These are phyloP conservation scores for Hypholoma sublateritium DNA, from an alignment of 768 basidiomycete genomes.

Conservation along the genomic window DNA sequence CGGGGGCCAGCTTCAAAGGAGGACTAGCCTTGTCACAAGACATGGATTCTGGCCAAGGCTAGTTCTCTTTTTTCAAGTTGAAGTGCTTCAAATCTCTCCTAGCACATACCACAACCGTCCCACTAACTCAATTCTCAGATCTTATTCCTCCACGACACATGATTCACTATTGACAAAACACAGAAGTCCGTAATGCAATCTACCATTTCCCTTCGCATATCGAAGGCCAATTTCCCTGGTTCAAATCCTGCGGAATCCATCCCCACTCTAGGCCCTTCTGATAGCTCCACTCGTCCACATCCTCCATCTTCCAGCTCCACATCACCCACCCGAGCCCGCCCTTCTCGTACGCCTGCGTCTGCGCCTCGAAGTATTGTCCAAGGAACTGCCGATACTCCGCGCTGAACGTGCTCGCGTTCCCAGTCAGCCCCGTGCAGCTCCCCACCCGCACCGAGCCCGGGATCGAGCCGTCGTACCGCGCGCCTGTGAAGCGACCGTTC, in stretches of 20 bases:
- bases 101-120: too few relatives aligned
- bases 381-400: conserved; percentile 77
- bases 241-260: conserved; percentile 74
- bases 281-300: conserved; percentile 89
- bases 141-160: too few relatives aligned
- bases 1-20: too few relatives aligned
- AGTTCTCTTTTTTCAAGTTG: too few relatives aligned
- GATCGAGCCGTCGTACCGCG: conserved; percentile 64
- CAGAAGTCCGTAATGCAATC: too few relatives aligned
- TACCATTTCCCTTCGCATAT: conserved; percentile 11
- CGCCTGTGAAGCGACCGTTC: conserved; percentile 74
- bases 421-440: conserved; percentile 70
- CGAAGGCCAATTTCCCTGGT: conserved; percentile 45
- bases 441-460: conserved; percentile 64
- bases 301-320: conserved; percentile 85
- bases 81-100: too few relatives aligned
- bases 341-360: conserved; percentile 69
- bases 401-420: conserved; percentile 70
- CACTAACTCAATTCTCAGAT: too few relatives aligned
- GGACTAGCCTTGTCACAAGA: too few relatives aligned
- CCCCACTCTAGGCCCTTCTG: conserved; percentile 76
- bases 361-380: conserved; percentile 80
- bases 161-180: too few relatives aligned
- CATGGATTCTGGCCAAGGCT: too few relatives aligned
- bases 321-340: conserved; percentile 66